phyloP scores from a whole-genome alignment of 2,329 filamentous ascomycete genomes.

The Beauveria asiatica region DNA sequence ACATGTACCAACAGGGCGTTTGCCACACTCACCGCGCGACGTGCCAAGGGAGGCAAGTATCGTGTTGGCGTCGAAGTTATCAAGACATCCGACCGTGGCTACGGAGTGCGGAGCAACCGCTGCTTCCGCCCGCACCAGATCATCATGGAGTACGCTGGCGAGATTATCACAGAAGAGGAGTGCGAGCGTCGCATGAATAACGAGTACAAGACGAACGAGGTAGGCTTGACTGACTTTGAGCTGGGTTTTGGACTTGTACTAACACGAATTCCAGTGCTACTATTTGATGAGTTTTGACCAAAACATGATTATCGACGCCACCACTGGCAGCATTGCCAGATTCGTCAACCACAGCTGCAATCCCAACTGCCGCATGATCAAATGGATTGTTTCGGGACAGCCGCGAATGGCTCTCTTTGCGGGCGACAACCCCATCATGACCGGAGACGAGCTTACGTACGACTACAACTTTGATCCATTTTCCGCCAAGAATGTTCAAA shows the following conservation, averaged over 20 bases:
- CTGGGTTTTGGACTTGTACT: conserved; percentile 4
- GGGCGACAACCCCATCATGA: conserved; percentile 80
- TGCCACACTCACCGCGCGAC: conserved; percentile 65
- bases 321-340: conserved; percentile 87
- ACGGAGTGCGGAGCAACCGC: conserved; percentile 84
- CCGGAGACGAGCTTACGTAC: conserved; percentile 92
- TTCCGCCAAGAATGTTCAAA: conserved; percentile 59
- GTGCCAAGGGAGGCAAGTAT: conserved; percentile 73
- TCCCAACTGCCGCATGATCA: conserved; percentile 96
- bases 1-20: conserved; percentile 83
- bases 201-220: conserved; percentile 87
- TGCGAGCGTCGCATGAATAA: conserved; percentile 91
- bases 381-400: conserved; percentile 90
- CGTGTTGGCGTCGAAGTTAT: conserved; percentile 92
- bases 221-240: conserved; percentile 32
- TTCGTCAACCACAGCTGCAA: conserved; percentile 98
- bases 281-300: conserved; percentile 99
- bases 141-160: conserved; percentile 96
- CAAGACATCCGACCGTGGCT: conserved; percentile 80
- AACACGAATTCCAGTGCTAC: conserved; percentile 58
- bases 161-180: conserved; percentile 92
- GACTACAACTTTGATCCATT: conserved; percentile 72
- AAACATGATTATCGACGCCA: conserved; percentile 97
- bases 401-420: conserved; percentile 96
- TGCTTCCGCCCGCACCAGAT: conserved; percentile 85